Percentiles rank a stretch among this genome's conserved stretches.
Conservation (phyloP, 768 basidiomycete species). For the Dacryopinax spathularia region DNA sequence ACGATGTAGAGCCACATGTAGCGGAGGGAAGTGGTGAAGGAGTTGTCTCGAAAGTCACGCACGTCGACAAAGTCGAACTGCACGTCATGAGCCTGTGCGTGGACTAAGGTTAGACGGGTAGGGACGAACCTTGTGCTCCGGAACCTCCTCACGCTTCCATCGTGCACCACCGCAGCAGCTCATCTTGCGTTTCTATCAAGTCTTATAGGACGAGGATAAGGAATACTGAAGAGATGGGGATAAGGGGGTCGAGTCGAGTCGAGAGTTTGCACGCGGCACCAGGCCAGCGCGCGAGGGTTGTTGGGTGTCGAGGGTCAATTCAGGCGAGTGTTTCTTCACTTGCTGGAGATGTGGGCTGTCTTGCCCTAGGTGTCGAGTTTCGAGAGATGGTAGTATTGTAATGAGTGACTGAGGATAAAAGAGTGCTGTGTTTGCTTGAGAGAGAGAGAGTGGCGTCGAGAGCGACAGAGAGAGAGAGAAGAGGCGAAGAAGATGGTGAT, state of each 20-base stretch:
- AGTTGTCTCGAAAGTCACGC: conserved; percentile 78
- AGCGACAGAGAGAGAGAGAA: neutral
- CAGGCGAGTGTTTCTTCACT: neutral
- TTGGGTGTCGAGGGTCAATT: neutral
- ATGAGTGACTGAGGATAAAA: neutral
- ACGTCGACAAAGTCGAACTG: conserved; percentile 97
- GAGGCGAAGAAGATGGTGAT: neutral
- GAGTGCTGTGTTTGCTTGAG: neutral
- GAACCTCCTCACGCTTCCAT: conserved; percentile 95
- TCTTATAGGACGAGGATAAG: neutral
- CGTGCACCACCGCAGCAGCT: conserved; percentile 58
- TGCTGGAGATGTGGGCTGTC: neutral
- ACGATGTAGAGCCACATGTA: conserved; percentile 89
- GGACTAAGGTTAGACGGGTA: neutral
- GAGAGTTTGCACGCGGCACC: neutral
- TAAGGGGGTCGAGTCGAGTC: neutral
- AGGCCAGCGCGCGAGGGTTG: neutral
- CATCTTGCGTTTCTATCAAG: conserved; percentile 23
- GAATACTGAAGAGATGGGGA: neutral
- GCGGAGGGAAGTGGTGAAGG: conserved; percentile 77
- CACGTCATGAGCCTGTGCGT: conserved; percentile 17
- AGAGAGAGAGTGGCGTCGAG: neutral
- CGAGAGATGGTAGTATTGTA: neutral
- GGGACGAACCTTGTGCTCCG: conserved; percentile 79
- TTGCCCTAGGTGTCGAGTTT: neutral